Conservation (phyloP, 768 basidiomycete genomes). For the Naganishia vaughanmartiniae region DNA sequence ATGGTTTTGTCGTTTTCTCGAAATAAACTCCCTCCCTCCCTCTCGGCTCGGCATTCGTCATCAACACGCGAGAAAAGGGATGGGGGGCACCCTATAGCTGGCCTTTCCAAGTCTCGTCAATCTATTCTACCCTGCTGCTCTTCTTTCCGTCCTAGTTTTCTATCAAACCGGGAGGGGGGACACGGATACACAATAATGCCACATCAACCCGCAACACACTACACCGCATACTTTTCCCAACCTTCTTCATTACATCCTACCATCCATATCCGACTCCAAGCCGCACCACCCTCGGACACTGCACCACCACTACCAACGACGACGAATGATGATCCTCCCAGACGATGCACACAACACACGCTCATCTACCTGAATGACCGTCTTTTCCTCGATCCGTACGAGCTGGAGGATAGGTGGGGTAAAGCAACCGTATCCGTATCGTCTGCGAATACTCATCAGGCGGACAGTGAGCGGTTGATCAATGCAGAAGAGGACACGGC, state of each 20-base stretch:
- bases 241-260: constrained; percentile 22
- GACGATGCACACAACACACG: background rate
- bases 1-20: background rate
- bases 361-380: constrained; percentile 23
- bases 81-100: too few species aligned
- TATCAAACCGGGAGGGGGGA: too few species aligned
- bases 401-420: constrained; percentile 23
- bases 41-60: background rate
- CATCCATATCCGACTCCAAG: constrained; percentile 15
- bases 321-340: background rate
- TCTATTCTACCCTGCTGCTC: background rate
- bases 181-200: background rate
- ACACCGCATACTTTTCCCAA: constrained; percentile 6
- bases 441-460: too few species aligned
- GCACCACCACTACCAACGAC: background rate
- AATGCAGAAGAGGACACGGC: too few species aligned
- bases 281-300: too few species aligned
- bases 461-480: too few species aligned
- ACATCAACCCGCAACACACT: background rate
- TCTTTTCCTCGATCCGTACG: constrained; percentile 27
- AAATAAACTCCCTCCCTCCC: too few species aligned
- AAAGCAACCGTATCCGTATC: background rate
- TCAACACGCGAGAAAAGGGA: background rate
- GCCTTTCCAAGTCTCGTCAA: too few species aligned
- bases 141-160: background rate